Evolutionary conservation across 2,329 filamentous ascomycete species (phyloP).

Genomic region (Fusarium torulosum): DNA sequence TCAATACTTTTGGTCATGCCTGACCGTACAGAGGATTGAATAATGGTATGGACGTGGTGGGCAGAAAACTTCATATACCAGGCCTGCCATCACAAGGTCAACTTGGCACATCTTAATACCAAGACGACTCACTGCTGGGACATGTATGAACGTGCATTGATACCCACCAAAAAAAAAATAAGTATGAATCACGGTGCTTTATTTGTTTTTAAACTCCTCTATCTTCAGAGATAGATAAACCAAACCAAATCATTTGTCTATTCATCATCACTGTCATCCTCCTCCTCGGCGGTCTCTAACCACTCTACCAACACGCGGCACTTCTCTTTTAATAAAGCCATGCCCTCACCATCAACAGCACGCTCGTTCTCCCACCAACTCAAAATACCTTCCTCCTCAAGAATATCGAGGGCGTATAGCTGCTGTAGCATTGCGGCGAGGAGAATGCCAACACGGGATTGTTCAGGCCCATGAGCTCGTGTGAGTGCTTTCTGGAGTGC

Average conservation of each 20-base stretch:
- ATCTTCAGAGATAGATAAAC: slow-evolving; percentile 11
- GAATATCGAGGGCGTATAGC: slow-evolving; percentile 83
- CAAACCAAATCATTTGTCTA: slow-evolving; percentile 28
- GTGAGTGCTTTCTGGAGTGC: slow-evolving; percentile 84
- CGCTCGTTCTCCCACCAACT: slow-evolving; percentile 87
- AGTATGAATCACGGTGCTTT: slow-evolving; percentile 13
- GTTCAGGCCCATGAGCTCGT: slow-evolving; percentile 70
- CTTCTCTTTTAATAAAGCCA: slow-evolving; percentile 78
- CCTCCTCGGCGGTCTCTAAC: slow-evolving; percentile 80
- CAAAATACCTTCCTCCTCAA: slow-evolving; percentile 90
- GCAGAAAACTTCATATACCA: not conserved
- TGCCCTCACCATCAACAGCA: slow-evolving; percentile 74
- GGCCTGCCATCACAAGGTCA: not conserved
- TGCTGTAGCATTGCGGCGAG: slow-evolving; percentile 85
- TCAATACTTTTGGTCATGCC: not conserved
- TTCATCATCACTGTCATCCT: slow-evolving; percentile 68
- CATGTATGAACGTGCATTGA: not conserved
- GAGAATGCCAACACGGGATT: slow-evolving; percentile 67
- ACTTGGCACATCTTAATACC: not conserved
- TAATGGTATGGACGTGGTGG: not conserved
- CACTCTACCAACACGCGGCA: slow-evolving; percentile 86
- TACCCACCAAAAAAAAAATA: not conserved
- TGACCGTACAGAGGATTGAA: no score
- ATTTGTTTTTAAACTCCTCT: slow-evolving; percentile 38
- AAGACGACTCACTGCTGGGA: no score